These are phyloP conservation scores for Lichtheimia hyalospora DNA, from an alignment of 371 early-diverging fungal genomes.

Conservation along the genomic window DNA sequence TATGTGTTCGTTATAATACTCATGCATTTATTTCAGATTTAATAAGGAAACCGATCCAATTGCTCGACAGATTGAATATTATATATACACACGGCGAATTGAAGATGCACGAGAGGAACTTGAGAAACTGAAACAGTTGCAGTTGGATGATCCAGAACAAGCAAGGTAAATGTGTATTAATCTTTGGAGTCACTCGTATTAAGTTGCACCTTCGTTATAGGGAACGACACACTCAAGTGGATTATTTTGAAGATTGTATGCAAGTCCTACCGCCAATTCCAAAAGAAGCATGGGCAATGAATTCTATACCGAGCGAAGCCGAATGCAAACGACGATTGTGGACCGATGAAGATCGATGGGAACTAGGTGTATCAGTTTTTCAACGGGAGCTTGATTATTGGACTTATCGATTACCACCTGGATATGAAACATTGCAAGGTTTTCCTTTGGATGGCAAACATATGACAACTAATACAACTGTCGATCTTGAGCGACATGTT, in stretches of 20 bases:
- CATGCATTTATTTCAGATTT: constrained; percentile 9
- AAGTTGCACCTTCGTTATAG: constrained; percentile 3
- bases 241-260: constrained; percentile 21
- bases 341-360: constrained; percentile 26
- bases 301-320: constrained; percentile 27
- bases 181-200: neutral
- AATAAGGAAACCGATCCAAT: constrained; percentile 18
- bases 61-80: constrained; percentile 28
- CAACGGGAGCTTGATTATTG: constrained; percentile 29
- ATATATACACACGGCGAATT: constrained; percentile 26
- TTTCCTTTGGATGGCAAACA: constrained; percentile 7
- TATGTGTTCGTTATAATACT: neutral
- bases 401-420: constrained; percentile 32
- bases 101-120: constrained; percentile 20
- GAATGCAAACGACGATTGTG: constrained; percentile 8
- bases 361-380: constrained; percentile 21
- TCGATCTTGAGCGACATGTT: no score
- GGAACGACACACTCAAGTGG: constrained; percentile 15
- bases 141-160: neutral
- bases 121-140: constrained; percentile 2
- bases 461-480: neutral
- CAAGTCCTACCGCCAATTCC: constrained; percentile 7
- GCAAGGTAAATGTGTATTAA: neutral
- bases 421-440: constrained; percentile 9
- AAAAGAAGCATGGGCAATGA: constrained; percentile 19